Percentiles rank a stretch among this genome's conserved stretches.
phyloP scores from a whole-genome alignment of 179 eudicot species.

The Beta macrorhiza region DNA sequence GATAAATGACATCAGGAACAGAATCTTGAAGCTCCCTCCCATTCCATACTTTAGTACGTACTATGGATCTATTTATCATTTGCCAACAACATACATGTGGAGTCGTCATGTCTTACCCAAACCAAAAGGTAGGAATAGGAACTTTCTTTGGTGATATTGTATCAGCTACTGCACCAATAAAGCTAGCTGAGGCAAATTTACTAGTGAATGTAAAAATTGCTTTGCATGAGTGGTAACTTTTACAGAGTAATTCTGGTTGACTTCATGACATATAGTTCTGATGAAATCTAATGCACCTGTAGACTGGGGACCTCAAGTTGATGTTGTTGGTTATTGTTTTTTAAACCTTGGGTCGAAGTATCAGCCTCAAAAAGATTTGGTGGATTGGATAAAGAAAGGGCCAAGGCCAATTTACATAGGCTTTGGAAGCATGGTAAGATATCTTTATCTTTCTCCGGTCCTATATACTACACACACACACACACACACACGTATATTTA shows the following conservation, averaged over 20 bases:
- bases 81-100: constrained; percentile 97
- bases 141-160: background rate
- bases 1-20: constrained; percentile 74
- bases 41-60: constrained; percentile 86
- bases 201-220: background rate
- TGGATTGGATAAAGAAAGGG: constrained; percentile 75
- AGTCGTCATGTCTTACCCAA: constrained; percentile 87
- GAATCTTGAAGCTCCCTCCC: constrained; percentile 76
- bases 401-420: constrained; percentile 79
- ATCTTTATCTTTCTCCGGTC: background rate
- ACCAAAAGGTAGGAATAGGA: constrained; percentile 58
- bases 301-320: constrained; percentile 96
- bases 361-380: constrained; percentile 65
- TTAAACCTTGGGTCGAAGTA: constrained; percentile 70
- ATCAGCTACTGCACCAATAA: background rate
- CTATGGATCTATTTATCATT: constrained; percentile 78
- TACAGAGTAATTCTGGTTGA: background rate
- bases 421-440: constrained; percentile 95
- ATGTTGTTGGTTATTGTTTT: constrained; percentile 95
- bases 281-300: constrained; percentile 32
- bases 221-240: background rate
- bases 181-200: background rate
- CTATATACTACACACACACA: background rate
- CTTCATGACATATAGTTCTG: background rate
- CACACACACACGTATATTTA: too few relatives aligned